Base-by-base conservation (phyloP, 106 monocot genomes). In the Acorus gramineus region DNA sequence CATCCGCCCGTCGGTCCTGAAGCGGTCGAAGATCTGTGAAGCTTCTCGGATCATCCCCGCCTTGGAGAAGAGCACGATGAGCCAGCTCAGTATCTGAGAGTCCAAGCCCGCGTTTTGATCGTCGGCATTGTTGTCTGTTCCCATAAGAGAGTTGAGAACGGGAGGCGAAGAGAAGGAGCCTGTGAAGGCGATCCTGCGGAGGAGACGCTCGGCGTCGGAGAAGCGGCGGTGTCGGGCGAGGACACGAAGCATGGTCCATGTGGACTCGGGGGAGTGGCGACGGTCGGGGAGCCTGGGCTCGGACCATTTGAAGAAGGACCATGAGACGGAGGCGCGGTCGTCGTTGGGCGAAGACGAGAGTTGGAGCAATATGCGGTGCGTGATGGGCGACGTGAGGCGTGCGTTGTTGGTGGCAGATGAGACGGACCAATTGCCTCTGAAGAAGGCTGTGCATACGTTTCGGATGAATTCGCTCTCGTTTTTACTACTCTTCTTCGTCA, bases 241-340 rank as follows among this genome's bases (percentile, higher is more conserved):
- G 68, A 98, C 70, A 63, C 62, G 77, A 66, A 92, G 61, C 79
- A 98, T 85, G 66, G 80, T 79, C 85, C 84, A 91, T 46, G 63
- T 62, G 67, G 85, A 65, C 2, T 77, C 88, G 65, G 86, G 77
- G 62, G 92, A 92, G 76, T 83, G 87, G 46, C 51, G 66, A 71
- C 79, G 81, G 62, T 72, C 65, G 5, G 90, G 94, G 13, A 80
- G 74, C 28, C n/a, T n/a, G 8, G 94, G 82, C 53, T 76, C 79
- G 4, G 65, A 51, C 77, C 86, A 90, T 52, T 67, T 79, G 86
- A 84, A 87, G 79, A 90, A 95, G 44, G 68, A 47, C 73, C 74
- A 81, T 63, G 84, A 77, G 59, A 89, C 69, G 8, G 74, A 47
- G 42, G 73, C 10, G 6, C 5, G 8, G 8, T 52, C 4, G 56